phyloP scores from a whole-genome alignment of 1,139 yeast genomes.

The Yamadazyma atmosphaerica region DNA sequence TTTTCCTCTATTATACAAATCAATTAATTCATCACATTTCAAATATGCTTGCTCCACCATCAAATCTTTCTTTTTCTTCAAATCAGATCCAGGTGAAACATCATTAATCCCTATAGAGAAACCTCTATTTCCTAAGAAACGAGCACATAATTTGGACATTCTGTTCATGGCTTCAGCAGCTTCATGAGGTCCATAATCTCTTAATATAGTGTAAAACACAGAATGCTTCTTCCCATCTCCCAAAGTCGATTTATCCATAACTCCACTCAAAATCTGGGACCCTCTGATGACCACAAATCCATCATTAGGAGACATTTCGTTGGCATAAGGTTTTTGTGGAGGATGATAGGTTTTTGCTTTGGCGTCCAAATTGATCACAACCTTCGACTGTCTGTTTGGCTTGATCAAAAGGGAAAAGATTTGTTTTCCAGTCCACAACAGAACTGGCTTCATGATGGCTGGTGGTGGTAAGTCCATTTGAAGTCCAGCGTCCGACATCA shows the following conservation, averaged over 20 bases:
- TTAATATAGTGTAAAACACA: slow-evolving; percentile 87
- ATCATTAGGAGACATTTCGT: slow-evolving; percentile 97
- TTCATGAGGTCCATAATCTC: slow-evolving; percentile 94
- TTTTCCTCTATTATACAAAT: slow-evolving; percentile 76
- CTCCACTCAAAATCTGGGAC: slow-evolving; percentile 85
- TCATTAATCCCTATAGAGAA: slow-evolving; percentile 97
- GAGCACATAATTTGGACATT: slow-evolving; percentile 97
- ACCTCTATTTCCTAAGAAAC: slow-evolving; percentile 92
- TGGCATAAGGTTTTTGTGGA: slow-evolving; percentile 62
- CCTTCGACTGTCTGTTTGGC: slow-evolving; percentile 76
- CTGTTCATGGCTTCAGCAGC: slow-evolving; percentile 97
- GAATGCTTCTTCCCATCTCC: slow-evolving; percentile 99
- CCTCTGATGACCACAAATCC: slow-evolving; percentile 91
- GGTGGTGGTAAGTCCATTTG: slow-evolving; percentile 97
- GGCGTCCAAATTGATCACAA: slow-evolving; percentile 88
- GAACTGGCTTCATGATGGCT: slow-evolving; percentile 82
- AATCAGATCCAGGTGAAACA: slow-evolving; percentile 87
- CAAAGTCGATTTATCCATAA: slow-evolving; percentile 93
- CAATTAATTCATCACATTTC: slow-evolving; percentile 90
- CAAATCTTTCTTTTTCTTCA: slow-evolving; percentile 76
- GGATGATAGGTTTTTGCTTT: slow-evolving; percentile 89
- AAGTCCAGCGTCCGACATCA: slow-evolving; percentile 92
- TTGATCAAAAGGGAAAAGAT: slow-evolving; percentile 82
- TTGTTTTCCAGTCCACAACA: slow-evolving; percentile 97
- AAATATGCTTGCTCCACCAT: slow-evolving; percentile 90